Evolutionary conservation across 176 grass and related monocot species (phyloP), one percentile per base, ranked within the genome.

Genomic region (Echinochloa phyllopogon): DNA sequence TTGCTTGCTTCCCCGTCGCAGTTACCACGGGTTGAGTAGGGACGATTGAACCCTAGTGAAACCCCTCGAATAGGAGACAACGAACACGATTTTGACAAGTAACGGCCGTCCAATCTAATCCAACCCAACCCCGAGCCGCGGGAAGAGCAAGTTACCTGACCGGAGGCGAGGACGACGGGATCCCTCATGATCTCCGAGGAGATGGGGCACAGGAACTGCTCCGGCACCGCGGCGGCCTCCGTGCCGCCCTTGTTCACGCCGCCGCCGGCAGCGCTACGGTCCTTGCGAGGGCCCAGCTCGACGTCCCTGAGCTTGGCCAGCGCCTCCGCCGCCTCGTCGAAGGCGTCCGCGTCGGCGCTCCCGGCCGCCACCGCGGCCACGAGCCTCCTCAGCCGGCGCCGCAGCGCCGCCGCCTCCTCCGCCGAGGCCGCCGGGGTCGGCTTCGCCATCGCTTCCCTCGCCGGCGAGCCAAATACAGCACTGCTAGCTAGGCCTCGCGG

Each of bases 171-270:
- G 41, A 97, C 79, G 77, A 97, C 92, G 61, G 92, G 95, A 66
- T 97, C 92, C 88, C 69, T 77, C 95, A 97, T 97, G 49, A 94
- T 82, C 62, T 93, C 90, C 12, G 85, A 86, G 18, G 95, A 97
- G 38, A 94, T 90, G 36, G 95, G 90, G 85, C 95, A 97, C 40
- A 94, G 64, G 86, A 94, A 94, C 41, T 89, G 86, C 84, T 79
- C 81, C 14, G 95, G 95, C 68, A 72, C 43, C 8, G 16, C 27
- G 70, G 9, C n/a, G 70, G 53, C 27, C 80, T 67, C 79, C 69
- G 43, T 3, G 24, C 12, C 10, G 18, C 45, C 4, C 38, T 44
- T 27, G 20, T n/a, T 33, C 38, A 2, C n/a, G 20, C 1, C 72
- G 29, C 33, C 43, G 52, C 1, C 50, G 8, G 48, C 83, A 0